Conservation (phyloP, 352 stramenopile genomes). For the Pythium scleroteichum region DNA sequence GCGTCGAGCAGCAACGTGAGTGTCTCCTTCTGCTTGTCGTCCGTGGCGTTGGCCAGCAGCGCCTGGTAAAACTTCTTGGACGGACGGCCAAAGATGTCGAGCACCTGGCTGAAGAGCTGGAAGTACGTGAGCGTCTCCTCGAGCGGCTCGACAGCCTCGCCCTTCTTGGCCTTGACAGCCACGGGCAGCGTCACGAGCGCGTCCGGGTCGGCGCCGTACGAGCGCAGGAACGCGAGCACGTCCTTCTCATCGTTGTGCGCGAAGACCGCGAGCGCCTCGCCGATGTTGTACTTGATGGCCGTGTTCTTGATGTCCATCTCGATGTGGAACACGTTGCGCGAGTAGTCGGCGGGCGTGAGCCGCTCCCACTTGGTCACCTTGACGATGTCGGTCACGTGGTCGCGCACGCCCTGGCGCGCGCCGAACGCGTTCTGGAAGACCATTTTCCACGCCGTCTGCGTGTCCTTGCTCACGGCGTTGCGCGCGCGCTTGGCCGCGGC, state of each 20-base stretch:
- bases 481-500: conserved; percentile 45
- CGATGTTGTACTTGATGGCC: conserved; percentile 82
- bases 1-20: conserved; percentile 49
- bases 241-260: conserved; percentile 79
- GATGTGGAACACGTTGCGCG: conserved; percentile 86
- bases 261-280: conserved; percentile 83
- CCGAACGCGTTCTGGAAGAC: conserved; percentile 64
- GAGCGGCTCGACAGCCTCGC: conserved; percentile 30
- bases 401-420: conserved; percentile 50
- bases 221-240: conserved; percentile 69
- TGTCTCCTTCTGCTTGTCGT: conserved; percentile 71
- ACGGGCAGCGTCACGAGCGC: conserved; percentile 69
- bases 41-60: conserved; percentile 57
- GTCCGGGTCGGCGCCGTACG: conserved; percentile 68
- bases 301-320: conserved; percentile 86
- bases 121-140: conserved; percentile 78
- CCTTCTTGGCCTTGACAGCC: conserved; percentile 55
- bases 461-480: conserved; percentile 46
- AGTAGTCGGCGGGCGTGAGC: conserved; percentile 79
- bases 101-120: conserved; percentile 79
- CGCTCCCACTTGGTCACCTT: conserved; percentile 78
- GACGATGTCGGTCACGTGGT: conserved; percentile 74
- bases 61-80: conserved; percentile 87
- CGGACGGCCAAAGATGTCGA: conserved; percentile 82
- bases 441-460: conserved; percentile 64